Evolutionary conservation across 768 basidiomycete species (phyloP).

Genomic region (Tylopilus felleus): DNA sequence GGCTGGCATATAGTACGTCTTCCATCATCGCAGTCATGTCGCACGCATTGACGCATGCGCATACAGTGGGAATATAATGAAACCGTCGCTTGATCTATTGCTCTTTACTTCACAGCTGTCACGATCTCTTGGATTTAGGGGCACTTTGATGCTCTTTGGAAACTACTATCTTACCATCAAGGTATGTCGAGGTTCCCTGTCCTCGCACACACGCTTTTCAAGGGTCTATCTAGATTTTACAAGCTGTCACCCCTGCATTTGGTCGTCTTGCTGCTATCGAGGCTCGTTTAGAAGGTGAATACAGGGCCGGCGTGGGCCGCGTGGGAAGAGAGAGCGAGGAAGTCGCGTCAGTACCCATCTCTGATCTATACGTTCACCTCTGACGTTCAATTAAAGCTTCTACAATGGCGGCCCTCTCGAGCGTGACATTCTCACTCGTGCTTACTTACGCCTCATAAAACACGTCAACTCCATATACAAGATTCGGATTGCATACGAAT

Average conservation of each 20-base stretch:
- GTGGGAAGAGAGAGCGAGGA: conserved; percentile 91
- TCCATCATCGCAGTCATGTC: not conserved
- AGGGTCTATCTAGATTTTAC: conserved; percentile 47
- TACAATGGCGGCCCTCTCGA: conserved; percentile 88
- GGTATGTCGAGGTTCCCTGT: conserved; percentile 8
- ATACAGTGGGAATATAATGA: conserved; percentile 86
- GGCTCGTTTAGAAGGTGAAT: conserved; percentile 87
- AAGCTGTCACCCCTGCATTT: conserved; percentile 88
- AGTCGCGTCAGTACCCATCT: conserved; percentile 61
- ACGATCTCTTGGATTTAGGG: conserved; percentile 80
- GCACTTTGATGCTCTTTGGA: conserved; percentile 71
- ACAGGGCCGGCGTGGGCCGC: conserved; percentile 79
- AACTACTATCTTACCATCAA: conserved; percentile 86
- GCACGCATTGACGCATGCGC: not conserved
- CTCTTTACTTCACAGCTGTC: conserved; percentile 93
- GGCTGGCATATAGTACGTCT: conserved; percentile 81
- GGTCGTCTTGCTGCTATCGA: conserved; percentile 86
- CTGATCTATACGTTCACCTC: not conserved
- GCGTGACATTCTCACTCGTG: conserved; percentile 71
- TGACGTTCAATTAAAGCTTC: conserved; percentile 49
- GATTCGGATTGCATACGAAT: conserved; percentile 89
- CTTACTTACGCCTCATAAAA: conserved; percentile 77
- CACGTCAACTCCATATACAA: conserved; percentile 94
- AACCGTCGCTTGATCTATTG: conserved; percentile 85
- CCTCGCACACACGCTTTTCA: not conserved